Base-by-base conservation (phyloP, 1,284 basidiomycete species). In the Ceratobasidium papillatum region DNA sequence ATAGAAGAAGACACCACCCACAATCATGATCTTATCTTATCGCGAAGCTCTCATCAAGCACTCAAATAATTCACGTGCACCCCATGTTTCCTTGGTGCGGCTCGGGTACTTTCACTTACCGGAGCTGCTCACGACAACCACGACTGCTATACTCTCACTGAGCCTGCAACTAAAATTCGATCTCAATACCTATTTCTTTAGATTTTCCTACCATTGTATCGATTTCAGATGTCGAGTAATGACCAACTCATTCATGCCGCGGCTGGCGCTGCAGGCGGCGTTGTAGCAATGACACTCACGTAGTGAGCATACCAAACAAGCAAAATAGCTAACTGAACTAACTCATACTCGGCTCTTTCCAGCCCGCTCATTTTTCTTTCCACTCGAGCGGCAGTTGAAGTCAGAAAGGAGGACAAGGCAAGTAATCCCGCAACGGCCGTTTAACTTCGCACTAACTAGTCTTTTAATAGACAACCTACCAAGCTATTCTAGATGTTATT, bases 301-400 rank as follows among this genome's bases (percentile, higher is more conserved):
- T 94, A 94, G 94, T 93, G 80, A 83, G 91, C 84, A 27, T 32
- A 51, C 19, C 38, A 52, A 17, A 5, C 51, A 11, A 49, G 38
- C 27, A 36, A 17, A 49, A 59, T 38, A 41, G 59, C 36, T n/a
- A 36, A 71, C 8, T 38, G 64, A 34, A 27, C 65, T 49, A 58
- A 54, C 64, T 61, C 47, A 59, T 75, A 76, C 78, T 62, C 76
- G 77, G 77, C 36, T 75, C 75, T 68, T 78, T 74, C 34, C 80
- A 96, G 94, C 81, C 97, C 97, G 8, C 87, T 99, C 41, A 91
- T 98, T 77, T 94, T 95, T 81, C 85, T 99, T 43, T 96, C 94
- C 3, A 99, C 96, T 0, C 89, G 96, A 62, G 95, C 96, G 0
- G 96, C 96, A 8, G 95, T 99, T 7, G 91, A 95, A 79, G 91